phyloP scores from a whole-genome alignment of 2,329 filamentous ascomycete species.

The Colletotrichum phormii region DNA sequence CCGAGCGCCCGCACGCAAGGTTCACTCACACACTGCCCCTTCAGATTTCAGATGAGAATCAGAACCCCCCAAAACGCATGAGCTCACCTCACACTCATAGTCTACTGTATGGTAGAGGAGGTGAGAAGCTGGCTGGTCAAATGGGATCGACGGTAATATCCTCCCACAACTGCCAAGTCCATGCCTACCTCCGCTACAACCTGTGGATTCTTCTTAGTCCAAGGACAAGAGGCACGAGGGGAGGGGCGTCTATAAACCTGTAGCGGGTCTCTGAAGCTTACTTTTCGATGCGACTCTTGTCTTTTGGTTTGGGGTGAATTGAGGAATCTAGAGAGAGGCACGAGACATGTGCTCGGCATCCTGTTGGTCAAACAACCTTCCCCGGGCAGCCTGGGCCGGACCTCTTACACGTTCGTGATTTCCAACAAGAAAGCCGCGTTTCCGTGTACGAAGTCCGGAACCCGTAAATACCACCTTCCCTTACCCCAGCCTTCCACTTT shows the following conservation, averaged over 20 bases:
- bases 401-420: background rate
- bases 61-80: background rate
- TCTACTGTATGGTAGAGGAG: too few relatives aligned
- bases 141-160: slow-evolving; percentile 9
- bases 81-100: background rate
- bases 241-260: background rate
- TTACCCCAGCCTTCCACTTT: background rate
- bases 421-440: background rate
- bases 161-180: slow-evolving; percentile 4
- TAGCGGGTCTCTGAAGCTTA: background rate
- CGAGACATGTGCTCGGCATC: slow-evolving; percentile 31
- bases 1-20: slow-evolving; percentile 7
- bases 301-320: background rate
- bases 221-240: background rate
- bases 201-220: slow-evolving; percentile 16
- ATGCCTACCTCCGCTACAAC: slow-evolving; percentile 6
- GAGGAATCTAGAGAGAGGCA: slow-evolving; percentile 17
- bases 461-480: background rate
- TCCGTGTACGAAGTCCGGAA: background rate
- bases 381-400: background rate
- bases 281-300: slow-evolving; percentile 5
- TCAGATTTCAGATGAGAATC: background rate
- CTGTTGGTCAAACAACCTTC: slow-evolving; percentile 13
- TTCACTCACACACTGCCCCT: background rate
- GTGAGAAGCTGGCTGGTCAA: background rate